Conservation (phyloP, 768 basidiomycete genomes). For the Candolleomyces aberdarensis region DNA sequence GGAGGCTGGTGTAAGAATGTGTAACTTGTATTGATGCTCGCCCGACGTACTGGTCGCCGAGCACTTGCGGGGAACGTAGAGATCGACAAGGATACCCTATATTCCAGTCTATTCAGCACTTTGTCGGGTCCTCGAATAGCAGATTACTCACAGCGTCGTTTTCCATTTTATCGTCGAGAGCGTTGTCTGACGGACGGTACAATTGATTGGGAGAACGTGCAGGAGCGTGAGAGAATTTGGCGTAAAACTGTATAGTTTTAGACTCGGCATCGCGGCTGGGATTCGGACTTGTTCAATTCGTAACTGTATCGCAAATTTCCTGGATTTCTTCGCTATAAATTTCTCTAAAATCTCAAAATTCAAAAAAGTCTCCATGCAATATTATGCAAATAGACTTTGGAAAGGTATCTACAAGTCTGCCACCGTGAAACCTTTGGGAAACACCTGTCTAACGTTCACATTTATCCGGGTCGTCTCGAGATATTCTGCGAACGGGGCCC, state of each 20-base stretch:
- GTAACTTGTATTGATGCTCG: conserved; percentile 3
- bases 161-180: conserved; percentile 61
- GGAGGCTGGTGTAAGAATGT: not conserved
- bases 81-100: conserved; percentile 97
- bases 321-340: no score
- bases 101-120: conserved; percentile 7
- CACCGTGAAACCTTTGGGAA: conserved; percentile 61
- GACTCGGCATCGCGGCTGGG: not conserved
- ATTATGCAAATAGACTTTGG: not conserved
- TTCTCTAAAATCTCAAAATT: no score
- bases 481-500: conserved; percentile 64
- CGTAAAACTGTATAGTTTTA: conserved; percentile 8
- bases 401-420: not conserved
- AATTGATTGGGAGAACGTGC: not conserved
- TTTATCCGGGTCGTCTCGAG: conserved; percentile 76
- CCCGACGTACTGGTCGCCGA: conserved; percentile 84
- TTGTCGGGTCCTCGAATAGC: conserved; percentile 1
- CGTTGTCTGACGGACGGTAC: not conserved
- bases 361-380: not conserved
- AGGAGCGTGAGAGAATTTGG: not conserved
- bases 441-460: conserved; percentile 88
- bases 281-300: not conserved
- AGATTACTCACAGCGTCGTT: conserved; percentile 74
- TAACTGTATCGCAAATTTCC: no score
- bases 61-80: conserved; percentile 99